Base-by-base conservation (phyloP, 495 filamentous ascomycete genomes). In the Penicillium salamii region DNA sequence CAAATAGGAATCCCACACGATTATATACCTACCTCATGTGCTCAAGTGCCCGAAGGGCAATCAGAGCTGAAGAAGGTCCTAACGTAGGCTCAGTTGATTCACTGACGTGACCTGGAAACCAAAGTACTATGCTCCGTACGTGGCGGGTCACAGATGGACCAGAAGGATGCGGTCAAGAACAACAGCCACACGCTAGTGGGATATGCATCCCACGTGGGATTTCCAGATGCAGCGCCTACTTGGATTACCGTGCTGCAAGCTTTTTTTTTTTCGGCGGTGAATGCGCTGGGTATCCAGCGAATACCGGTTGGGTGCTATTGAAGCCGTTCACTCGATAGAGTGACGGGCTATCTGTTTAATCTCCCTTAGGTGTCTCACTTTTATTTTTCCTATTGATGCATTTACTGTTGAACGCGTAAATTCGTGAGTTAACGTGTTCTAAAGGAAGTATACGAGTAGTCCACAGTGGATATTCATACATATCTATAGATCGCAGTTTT, bases 201-300 rank as follows among this genome's bases (percentile, higher is more conserved):
- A 32, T 37, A 39, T 48, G 45, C 28, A 48, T 29, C 38, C 46
- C 46, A 40, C 46, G 46, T 48, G 46, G 42, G 46, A 40, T 29
- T 39, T n/a, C 24, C n/a, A 24, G 2, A 26, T 17, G 32, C 44
- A 29, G 29, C 7, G 34, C 38, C 34, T 21, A 19, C 20, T 32
- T 36, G 33, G 33, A 38, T n/a, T n/a, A n/a, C n/a, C 34, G 1
- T 47, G 17, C 21, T 33, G 28, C 28, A 29, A 19, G 23, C 23
- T 26, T 26, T 26, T 8, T 29, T 34, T 24, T 38, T 38, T 8
- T 47, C 34, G 17, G 45, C 35, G 45, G 45, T 48, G 45, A 39
- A 48, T 23, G 19, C 19, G 7, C 26, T 18, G 7, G 17, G 23
- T 18, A 9, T 26, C 23, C 23, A 5, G 8, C 44, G 32, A 46